Base-by-base conservation (phyloP, 768 basidiomycete species). In the Boletus patriciae region DNA sequence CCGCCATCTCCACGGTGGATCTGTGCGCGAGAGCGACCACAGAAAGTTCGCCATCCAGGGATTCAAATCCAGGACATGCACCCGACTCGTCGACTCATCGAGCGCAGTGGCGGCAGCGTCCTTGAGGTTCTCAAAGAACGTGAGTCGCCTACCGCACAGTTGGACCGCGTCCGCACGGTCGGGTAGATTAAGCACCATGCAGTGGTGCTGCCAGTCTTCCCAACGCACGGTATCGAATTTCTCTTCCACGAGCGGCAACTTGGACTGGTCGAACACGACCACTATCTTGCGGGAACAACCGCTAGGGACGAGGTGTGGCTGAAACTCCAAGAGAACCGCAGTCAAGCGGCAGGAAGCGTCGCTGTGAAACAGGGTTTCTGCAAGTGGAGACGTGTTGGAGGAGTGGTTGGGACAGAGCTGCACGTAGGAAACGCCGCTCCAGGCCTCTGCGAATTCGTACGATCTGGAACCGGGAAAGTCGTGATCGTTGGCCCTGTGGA, bases 361-460 rank as follows among this genome's bases (percentile, higher is more conserved):
- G 36, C 77, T 73, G 57, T 80, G 81, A 65, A 87, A 86, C n/a
- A 85, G 67, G 9, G 82, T 79, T 45, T 70, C 77, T 3, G 78
- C 63, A 29, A 74, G 68, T 2, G 75, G 67, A 4, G 66, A 51
- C 29, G 71, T 55, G 27, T 79, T 73, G 9, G 78, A 73, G 38
- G 80, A 76, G 13, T 70, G 72, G 58, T 86, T 84, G 1, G 76
- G 76, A 46, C 75, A 74, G 59, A 85, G 80, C 34, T 74, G 77
- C 60, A 85, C 70, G 29, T 68, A 69, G 15, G 77, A 78, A 40
- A 70, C 54, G 38, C 73, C 72, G 45, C 60, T 70, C 84, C 83
- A 87, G 29, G 73, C 72, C 38, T 74, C 76, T 2, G 85, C 82
- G 23, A 87, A 77, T 61, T 85, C 82, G 64, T 83, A 84, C 52